phyloP scores from a whole-genome alignment of 345 rosid genomes.

The Eucalyptus albens region DNA sequence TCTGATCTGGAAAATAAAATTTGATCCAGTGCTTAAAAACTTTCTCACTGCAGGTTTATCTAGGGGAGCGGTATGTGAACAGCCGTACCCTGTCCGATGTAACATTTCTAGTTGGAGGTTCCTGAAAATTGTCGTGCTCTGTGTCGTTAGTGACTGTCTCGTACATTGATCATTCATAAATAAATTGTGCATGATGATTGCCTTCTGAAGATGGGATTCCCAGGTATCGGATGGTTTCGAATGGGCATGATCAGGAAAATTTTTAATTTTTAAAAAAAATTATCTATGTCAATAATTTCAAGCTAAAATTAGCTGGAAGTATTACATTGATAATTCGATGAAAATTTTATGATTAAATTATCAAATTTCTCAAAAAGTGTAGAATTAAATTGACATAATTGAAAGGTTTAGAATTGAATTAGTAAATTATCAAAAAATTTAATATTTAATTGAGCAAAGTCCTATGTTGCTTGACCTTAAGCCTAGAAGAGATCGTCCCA shows the following conservation, averaged over 20 bases:
- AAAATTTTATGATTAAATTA: neutral
- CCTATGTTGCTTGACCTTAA: neutral
- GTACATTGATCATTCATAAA: neutral
- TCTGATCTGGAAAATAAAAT: neutral
- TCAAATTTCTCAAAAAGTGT: neutral
- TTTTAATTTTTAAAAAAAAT: too few species aligned
- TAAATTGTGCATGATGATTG: neutral
- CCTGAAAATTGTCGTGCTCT: neutral
- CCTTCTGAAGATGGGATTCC: neutral
- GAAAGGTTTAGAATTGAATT: neutral
- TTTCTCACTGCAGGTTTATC: slow-evolving; percentile 50
- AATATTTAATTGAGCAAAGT: too few species aligned
- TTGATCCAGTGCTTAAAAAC: neutral
- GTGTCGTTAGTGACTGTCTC: neutral
- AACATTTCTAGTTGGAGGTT: slow-evolving; percentile 92
- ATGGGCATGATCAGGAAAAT: neutral
- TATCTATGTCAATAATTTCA: neutral
- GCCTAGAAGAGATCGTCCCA: neutral
- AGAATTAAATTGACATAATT: neutral
- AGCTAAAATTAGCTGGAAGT: neutral
- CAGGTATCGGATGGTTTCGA: neutral
- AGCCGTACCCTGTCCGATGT: slow-evolving; percentile 81
- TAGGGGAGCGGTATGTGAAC: slow-evolving; percentile 93
- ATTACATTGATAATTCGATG: neutral
- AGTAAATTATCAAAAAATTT: too few species aligned